Evolutionary conservation across 148 eudicot genomes (phyloP).

Genomic region (Beta vulgaris): DNA sequence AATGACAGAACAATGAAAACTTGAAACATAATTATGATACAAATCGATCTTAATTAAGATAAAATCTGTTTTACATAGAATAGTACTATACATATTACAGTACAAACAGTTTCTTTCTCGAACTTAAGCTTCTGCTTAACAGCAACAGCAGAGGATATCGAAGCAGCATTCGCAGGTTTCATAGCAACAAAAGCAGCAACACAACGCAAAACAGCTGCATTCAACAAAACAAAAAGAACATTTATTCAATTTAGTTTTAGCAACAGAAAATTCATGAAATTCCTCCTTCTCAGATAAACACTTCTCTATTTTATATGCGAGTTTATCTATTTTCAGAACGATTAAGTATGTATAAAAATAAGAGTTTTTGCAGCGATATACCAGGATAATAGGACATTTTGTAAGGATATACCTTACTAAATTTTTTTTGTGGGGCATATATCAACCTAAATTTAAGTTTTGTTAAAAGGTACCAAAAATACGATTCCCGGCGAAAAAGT

Average conservation of each 20-base stretch:
- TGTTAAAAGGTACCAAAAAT: no score
- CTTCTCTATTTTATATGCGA: no score
- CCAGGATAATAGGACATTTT: no score
- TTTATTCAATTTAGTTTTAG: neutral
- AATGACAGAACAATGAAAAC: neutral
- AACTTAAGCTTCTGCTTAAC: constrained; percentile 5
- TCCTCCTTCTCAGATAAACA: no score
- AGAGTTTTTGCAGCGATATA: no score
- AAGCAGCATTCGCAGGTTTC: constrained; percentile 39
- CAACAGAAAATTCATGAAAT: no score
- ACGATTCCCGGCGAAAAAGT: no score
- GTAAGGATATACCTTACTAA: no score
- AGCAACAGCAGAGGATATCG: constrained; percentile 35
- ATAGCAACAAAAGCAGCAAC: constrained; percentile 40
- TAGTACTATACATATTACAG: neutral
- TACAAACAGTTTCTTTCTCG: neutral
- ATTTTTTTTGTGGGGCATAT: no score
- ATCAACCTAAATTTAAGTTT: no score
- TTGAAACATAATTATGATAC: neutral
- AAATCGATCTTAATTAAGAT: neutral
- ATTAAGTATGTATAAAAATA: no score
- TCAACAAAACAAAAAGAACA: neutral
- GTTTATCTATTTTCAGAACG: no score
- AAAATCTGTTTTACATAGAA: neutral
- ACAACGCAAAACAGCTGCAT: constrained; percentile 30